A percentile compares a stretch with the other conserved stretches of the same genome.
Evolutionary conservation across 2,329 filamentous ascomycete species (phyloP).

Genomic region (Pyrenophora teres): DNA sequence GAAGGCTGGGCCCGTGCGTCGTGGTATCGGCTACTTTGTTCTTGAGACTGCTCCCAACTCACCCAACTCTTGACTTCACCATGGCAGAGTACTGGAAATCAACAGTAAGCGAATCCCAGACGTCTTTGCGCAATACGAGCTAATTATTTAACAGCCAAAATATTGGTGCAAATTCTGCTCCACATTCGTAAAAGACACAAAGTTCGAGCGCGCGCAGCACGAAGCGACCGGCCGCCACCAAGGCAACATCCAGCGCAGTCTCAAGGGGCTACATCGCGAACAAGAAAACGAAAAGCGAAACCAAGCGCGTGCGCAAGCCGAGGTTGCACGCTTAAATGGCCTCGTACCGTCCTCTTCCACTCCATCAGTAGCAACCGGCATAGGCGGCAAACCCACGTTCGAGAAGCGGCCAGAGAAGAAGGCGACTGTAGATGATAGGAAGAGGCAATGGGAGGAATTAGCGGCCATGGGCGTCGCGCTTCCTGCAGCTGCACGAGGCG

Average conservation of each 20-base stretch:
- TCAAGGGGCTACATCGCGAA: slow-evolving; percentile 83
- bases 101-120: slow-evolving; percentile 58
- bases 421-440: slow-evolving; percentile 68
- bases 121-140: neutral
- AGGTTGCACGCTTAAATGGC: slow-evolving; percentile 84
- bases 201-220: slow-evolving; percentile 86
- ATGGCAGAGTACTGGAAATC: slow-evolving; percentile 99
- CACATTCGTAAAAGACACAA: slow-evolving; percentile 87
- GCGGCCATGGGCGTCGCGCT: slow-evolving; percentile 85
- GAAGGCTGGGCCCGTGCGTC: neutral
- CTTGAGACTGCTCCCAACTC: too few relatives aligned
- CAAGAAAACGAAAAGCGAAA: slow-evolving; percentile 82
- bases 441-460: slow-evolving; percentile 84
- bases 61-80: neutral
- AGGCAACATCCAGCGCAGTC: slow-evolving; percentile 81
- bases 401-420: slow-evolving; percentile 49
- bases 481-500: slow-evolving; percentile 75
- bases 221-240: slow-evolving; percentile 87
- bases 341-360: slow-evolving; percentile 61
- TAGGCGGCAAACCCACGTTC: slow-evolving; percentile 29
- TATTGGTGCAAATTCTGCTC: slow-evolving; percentile 99
- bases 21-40: neutral
- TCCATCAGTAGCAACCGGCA: slow-evolving; percentile 35
- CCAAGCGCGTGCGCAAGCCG: slow-evolving; percentile 78
- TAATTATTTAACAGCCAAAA: slow-evolving; percentile 62